Conservation (phyloP, 306 rosid species). For the Dryas drummondii region DNA sequence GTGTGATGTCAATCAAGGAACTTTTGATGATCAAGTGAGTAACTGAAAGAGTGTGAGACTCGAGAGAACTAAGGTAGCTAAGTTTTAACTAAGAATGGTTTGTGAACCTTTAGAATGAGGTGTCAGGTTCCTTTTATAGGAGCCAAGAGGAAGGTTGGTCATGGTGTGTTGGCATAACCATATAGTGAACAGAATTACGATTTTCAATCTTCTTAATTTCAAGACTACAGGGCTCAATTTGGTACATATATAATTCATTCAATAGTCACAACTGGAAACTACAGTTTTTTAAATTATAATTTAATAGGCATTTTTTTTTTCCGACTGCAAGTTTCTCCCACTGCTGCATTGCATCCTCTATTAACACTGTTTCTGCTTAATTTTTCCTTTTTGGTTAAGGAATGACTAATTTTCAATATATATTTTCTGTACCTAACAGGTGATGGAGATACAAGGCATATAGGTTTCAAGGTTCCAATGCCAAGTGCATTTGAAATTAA, state of each 20-base stretch:
- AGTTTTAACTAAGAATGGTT: too few species aligned
- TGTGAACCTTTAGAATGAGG: too few species aligned
- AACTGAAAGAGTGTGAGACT: too few species aligned
- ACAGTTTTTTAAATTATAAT: background rate
- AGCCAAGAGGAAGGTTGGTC: too few species aligned
- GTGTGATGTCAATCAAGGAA: too few species aligned
- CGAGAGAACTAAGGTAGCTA: too few species aligned
- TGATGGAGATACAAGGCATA: slow-evolving; percentile 80
- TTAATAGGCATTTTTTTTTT: background rate
- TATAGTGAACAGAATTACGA: too few species aligned
- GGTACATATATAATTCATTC: background rate
- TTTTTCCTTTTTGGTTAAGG: slow-evolving; percentile 14
- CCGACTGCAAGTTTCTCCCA: background rate
- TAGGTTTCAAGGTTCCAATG: slow-evolving; percentile 76
- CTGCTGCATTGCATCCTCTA: background rate
- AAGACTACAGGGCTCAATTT: background rate
- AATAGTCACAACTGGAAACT: background rate
- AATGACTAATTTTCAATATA: background rate
- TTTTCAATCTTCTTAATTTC: background rate
- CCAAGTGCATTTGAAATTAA: slow-evolving; percentile 77
- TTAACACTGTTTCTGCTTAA: background rate
- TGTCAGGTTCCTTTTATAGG: too few species aligned
- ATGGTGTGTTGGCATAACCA: too few species aligned
- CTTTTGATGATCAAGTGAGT: too few species aligned
- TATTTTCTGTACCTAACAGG: slow-evolving; percentile 38